A percentile compares a stretch with the other conserved stretches of the same genome.
These are phyloP conservation scores for Bremia lactucae DNA, from an alignment of 352 stramenopile species.

Conservation along the genomic window DNA sequence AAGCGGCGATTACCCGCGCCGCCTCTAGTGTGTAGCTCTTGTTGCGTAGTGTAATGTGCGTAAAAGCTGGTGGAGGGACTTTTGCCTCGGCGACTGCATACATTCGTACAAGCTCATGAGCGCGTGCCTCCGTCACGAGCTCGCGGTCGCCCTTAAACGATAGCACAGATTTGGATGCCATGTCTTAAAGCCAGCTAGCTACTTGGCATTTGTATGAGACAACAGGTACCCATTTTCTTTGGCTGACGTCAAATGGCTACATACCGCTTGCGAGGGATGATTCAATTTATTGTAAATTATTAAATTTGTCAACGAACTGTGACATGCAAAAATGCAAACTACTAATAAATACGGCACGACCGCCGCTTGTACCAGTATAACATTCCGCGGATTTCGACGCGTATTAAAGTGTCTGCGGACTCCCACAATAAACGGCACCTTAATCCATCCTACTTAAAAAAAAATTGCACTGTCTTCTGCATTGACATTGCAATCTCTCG, in stretches of 20 bases:
- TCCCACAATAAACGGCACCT: conserved; percentile 7
- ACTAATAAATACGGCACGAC: conserved; percentile 24
- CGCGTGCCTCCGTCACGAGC: conserved; percentile 61
- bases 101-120: conserved; percentile 49
- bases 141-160: conserved; percentile 71
- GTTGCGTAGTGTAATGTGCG: conserved; percentile 80
- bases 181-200: conserved; percentile 1
- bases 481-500: conserved; percentile 18
- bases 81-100: conserved; percentile 27
- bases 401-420: conserved; percentile 10
- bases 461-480: conserved; percentile 21
- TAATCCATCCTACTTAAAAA: conserved; percentile 18
- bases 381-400: no score
- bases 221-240: background rate
- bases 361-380: no score
- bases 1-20: conserved; percentile 60
- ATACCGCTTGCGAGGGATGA: conserved; percentile 6
- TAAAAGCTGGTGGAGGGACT: conserved; percentile 25
- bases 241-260: conserved; percentile 5
- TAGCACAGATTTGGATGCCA: conserved; percentile 29
- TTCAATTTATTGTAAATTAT: conserved; percentile 27
- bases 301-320: conserved; percentile 21
- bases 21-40: conserved; percentile 83
- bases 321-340: conserved; percentile 26
- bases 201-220: conserved; percentile 12